Percentiles rank a stretch among this genome's conserved stretches.
Conservation (phyloP, 2,329 filamentous ascomycete species). For the Leptographium radiaticola region DNA sequence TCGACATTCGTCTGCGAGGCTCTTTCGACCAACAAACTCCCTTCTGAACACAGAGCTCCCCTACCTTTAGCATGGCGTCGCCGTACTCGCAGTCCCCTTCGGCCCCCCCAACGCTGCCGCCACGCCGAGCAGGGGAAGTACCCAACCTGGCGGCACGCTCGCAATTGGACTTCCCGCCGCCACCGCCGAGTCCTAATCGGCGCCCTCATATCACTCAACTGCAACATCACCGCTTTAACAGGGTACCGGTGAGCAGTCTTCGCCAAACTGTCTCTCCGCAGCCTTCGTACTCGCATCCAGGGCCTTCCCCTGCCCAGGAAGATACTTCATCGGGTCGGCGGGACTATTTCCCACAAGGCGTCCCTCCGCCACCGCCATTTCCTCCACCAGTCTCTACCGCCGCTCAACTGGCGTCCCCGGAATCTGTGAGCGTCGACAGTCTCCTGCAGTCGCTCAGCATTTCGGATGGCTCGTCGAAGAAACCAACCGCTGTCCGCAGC, state of each 20-base stretch:
- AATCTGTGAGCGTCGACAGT: background rate
- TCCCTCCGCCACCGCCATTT: too few species aligned
- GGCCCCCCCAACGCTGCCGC: background rate
- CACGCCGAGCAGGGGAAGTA: background rate
- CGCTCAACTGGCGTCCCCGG: too few species aligned
- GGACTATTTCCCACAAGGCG: too few species aligned
- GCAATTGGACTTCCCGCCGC: slow-evolving; percentile 5
- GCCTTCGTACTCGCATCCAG: background rate
- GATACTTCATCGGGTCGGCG: too few species aligned
- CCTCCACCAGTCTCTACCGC: too few species aligned
- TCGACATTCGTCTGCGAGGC: too few species aligned
- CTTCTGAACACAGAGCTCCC: too few species aligned
- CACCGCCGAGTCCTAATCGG: slow-evolving; percentile 7
- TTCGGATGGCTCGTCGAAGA: background rate
- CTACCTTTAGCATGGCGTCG: too few species aligned
- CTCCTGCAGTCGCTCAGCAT: background rate
- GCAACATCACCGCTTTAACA: background rate
- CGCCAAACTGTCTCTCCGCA: background rate
- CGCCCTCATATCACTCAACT: slow-evolving; percentile 1
- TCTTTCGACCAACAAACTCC: too few species aligned
- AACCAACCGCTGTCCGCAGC: background rate
- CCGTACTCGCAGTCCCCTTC: background rate
- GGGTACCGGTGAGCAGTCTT: too few species aligned
- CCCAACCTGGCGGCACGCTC: background rate
- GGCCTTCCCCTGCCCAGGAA: too few species aligned